Evolutionary conservation across 306 rosid genomes (phyloP).

Genomic region (Sechiopsis laciniata): DNA sequence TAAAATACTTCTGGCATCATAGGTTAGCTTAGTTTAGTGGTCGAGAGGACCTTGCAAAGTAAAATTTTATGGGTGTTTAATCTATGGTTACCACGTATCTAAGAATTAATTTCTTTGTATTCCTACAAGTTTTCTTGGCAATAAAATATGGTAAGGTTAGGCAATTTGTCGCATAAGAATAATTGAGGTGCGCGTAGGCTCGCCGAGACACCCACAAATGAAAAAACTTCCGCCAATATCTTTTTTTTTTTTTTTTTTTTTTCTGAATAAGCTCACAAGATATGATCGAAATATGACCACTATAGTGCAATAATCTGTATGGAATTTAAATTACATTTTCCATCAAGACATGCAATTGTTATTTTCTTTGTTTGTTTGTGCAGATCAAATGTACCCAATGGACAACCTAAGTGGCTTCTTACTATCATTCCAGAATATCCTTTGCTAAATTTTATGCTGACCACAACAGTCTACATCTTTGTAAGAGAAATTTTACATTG

Average conservation of each 20-base stretch:
- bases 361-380: slow-evolving; percentile 15
- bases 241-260: no score
- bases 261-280: slow-evolving; percentile 9
- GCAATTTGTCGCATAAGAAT: no score
- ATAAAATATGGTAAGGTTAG: no score
- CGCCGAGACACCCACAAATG: no score
- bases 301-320: neutral
- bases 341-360: neutral
- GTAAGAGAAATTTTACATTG: slow-evolving; percentile 41
- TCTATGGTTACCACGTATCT: no score
- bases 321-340: neutral
- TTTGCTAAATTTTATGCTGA: slow-evolving; percentile 90
- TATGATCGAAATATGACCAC: neutral
- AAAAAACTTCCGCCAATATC: neutral
- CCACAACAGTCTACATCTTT: slow-evolving; percentile 69
- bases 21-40: no score
- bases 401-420: slow-evolving; percentile 99
- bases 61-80: no score
- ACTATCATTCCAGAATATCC: slow-evolving; percentile 81
- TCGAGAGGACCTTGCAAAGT: no score
- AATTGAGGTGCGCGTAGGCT: no score
- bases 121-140: no score
- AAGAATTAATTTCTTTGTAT: no score
- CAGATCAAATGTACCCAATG: slow-evolving; percentile 86
- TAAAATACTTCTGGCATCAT: neutral